Evolutionary conservation across 352 stramenopile species (phyloP).

Genomic region (Pythium brachiatum): DNA sequence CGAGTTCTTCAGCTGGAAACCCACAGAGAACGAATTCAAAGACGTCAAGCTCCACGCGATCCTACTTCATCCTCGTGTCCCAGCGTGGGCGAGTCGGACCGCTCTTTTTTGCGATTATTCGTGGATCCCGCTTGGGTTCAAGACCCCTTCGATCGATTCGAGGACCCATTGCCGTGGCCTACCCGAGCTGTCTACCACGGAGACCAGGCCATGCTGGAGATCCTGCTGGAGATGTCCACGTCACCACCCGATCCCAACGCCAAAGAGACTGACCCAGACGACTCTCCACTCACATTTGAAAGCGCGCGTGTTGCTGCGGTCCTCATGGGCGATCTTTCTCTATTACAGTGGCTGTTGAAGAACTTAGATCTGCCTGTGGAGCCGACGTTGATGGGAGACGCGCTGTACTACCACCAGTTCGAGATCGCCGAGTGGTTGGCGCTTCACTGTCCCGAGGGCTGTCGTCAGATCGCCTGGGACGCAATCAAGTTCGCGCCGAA

Average conservation of each 20-base stretch:
- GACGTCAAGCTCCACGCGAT: no score
- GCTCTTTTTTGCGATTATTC: no score
- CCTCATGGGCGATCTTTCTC: not conserved
- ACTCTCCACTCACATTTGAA: not conserved
- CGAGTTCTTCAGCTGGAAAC: no score
- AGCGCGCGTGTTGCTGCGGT: not conserved
- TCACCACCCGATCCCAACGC: no score
- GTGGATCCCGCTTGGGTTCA: no score
- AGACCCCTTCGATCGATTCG: no score
- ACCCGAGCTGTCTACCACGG: not conserved
- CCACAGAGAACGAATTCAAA: no score
- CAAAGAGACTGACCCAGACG: not conserved
- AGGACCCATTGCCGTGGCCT: no score
- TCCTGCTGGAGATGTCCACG: no score
- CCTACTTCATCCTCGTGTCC: no score
- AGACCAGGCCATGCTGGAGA: no score
- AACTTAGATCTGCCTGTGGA: not conserved
- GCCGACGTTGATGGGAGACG: not conserved
- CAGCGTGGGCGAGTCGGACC: no score
- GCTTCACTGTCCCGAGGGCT: not conserved
- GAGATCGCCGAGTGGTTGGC: conserved; percentile 3
- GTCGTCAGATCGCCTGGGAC: not conserved
- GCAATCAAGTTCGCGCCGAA: not conserved
- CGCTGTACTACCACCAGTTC: conserved; percentile 8
- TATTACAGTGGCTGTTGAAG: conserved; percentile 2